Base-by-base conservation (phyloP, 352 stramenopile species). In the Phytophthora ohioensis region DNA sequence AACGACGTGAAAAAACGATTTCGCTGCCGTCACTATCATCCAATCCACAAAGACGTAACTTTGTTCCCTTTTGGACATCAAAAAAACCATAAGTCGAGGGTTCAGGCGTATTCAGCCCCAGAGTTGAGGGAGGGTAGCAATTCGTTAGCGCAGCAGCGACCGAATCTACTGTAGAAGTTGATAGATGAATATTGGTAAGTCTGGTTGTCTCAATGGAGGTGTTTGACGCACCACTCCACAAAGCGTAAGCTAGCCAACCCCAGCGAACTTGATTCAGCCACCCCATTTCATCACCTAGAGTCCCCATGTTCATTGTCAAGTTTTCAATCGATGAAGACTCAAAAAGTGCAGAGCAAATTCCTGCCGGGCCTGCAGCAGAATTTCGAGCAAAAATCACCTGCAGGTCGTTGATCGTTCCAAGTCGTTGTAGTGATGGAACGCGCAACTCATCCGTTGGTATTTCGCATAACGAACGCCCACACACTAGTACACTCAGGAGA, bases 171-270 rank as follows among this genome's bases (percentile, higher is more conserved):
- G 41, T n/a, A 15, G 31, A 15, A 3, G 5, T 60, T 9, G 51
- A 49, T 35, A 68, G 59, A 17, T 68, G 61, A 17, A 68, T 63
- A 31, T 68, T 68, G 12, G 51, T 56, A 12, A 68, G 11, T 41
- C n/a, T 61, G 6, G 21, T 27, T 30, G 42, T 35, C 5, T 42
- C 38, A 62, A 68, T 42, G 7, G 51, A 55, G 0, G 41, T 31
- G 5, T 56, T 61, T 39, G 51, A 56, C 17, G 51, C 35, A 48
- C 51, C 54, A 9, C 61, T 48, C 61, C 61, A 68, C 30, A 68
- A 39, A 15, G 61, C 52, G 41, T 51, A 68, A 17, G 61, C 61
- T 5, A 68, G 7, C 61, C 61, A 68, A 4, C 61, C 35, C 61
- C 61, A 68, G 2, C 54, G 61, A 27, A 38, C 54, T 46, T 55